Evolutionary conservation across 2,329 filamentous ascomycete species (phyloP).

Genomic region (Furcasterigmium sp.): DNA sequence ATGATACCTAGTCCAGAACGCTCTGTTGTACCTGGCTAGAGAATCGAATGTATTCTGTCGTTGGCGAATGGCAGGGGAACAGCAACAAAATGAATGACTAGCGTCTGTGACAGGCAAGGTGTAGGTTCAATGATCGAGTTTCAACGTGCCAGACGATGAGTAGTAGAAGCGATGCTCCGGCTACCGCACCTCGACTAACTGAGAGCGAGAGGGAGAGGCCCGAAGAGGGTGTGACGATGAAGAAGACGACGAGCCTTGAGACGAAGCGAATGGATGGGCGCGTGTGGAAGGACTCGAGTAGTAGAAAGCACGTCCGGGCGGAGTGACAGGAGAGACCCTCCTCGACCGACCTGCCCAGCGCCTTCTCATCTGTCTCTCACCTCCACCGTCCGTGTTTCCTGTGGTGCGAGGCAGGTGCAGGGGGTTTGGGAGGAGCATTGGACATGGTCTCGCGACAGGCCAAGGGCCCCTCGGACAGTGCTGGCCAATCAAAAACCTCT

Average conservation of each 20-base stretch:
- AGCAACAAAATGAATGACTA: constrained; percentile 8
- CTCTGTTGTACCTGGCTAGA: too few relatives aligned
- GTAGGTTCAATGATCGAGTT: constrained; percentile 4
- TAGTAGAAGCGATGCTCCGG: constrained; percentile 5
- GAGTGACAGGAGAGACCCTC: constrained; percentile 9
- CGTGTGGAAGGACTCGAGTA: background rate
- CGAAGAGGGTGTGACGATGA: background rate
- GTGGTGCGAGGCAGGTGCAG: constrained; percentile 7
- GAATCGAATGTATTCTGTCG: background rate
- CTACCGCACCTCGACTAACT: constrained; percentile 10
- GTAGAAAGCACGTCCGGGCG: constrained; percentile 4
- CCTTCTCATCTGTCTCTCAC: constrained; percentile 1
- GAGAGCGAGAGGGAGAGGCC: constrained; percentile 2
- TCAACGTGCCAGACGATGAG: constrained; percentile 16
- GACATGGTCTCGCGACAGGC: background rate
- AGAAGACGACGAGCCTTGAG: background rate
- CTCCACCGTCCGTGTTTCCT: background rate
- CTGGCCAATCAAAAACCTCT: background rate
- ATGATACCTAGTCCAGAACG: background rate
- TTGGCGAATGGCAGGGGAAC: background rate
- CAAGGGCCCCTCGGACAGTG: background rate
- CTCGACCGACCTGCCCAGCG: background rate
- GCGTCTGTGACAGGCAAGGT: background rate
- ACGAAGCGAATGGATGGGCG: background rate
- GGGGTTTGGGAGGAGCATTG: constrained; percentile 2